Evolutionary conservation across 176 grass and related monocot genomes (phyloP), one percentile per base, ranked within the genome.

Genomic region (Otatea glauca): DNA sequence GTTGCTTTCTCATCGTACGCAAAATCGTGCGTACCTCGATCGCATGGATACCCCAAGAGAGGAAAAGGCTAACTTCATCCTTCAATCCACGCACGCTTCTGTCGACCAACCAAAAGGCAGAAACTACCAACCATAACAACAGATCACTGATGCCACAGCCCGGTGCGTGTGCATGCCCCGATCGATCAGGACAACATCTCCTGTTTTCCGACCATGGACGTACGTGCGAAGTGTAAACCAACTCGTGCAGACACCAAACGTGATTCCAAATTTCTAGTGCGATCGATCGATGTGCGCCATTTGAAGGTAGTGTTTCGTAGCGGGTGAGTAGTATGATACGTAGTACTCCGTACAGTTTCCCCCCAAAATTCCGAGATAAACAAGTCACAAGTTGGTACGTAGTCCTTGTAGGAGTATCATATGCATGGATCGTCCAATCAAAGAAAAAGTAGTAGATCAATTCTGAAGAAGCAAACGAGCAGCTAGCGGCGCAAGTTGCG

Each of bases 31-130:
- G 41, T 18, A 15, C 64, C 42, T 51, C 53, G 29, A 55, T 78
- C 65, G 38, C 80, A 18, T 6, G 17, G 29, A 27, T 65, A 20
- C n/a, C 68, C 42, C 17, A 78, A 34, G n/a, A 34, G 39, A 44
- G 68, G 8, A 73, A 75, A 27, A 20, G 1, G 14, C 21, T 85
- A 0, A 8, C n/a, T 16, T 42, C 14, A 24, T 39, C 48, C 17
- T 34, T 34, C 27, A 29, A 53, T 45, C 5, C 24, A 12, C 1
- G 29, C 20, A 8, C 6, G 42, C 42, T 37, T 25, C n/a, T 87
- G 77, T 81, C 77, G 70, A 75, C 70, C 70, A 79, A 87, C 77
- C 85, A 68, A 12, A 81, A 44, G 48, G 58, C 76, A 80, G 13
- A 14, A 49, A 59, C 68, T 1, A 38, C 34, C 17, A 5, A 50